phyloP scores from a whole-genome alignment of 345 rosid species.

The Camelina hispida region DNA sequence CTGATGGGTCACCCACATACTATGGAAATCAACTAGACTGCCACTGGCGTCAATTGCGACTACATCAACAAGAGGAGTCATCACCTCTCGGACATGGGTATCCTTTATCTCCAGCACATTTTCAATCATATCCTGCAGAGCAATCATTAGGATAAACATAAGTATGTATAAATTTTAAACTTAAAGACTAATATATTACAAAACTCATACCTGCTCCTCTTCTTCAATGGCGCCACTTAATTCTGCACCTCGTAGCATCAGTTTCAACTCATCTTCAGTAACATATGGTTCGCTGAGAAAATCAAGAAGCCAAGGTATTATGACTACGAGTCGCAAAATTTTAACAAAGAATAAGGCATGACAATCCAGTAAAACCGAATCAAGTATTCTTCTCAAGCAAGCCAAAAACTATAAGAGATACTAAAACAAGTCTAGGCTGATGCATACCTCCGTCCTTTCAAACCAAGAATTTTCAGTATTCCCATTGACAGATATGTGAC shows the following conservation, averaged over 20 bases:
- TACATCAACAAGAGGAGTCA: constrained; percentile 99
- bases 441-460: constrained; percentile 89
- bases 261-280: constrained; percentile 93
- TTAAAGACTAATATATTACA: neutral
- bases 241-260: constrained; percentile 97
- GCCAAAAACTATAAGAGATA: constrained; percentile 5
- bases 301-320: neutral
- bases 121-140: constrained; percentile 95
- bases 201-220: constrained; percentile 83
- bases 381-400: neutral
- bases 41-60: constrained; percentile 92
- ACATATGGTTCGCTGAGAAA: constrained; percentile 83
- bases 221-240: constrained; percentile 99
- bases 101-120: constrained; percentile 98
- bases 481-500: constrained; percentile 96
- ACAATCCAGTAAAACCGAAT: constrained; percentile 12
- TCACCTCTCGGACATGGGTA: constrained; percentile 97
- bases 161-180: constrained; percentile 26
- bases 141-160: constrained; percentile 32
- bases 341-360: constrained; percentile 31
- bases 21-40: constrained; percentile 83
- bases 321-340: neutral
- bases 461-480: constrained; percentile 90
- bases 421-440: constrained; percentile 34
- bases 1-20: constrained; percentile 95